Base-by-base conservation (phyloP, 2,329 filamentous ascomycete genomes). In the Moelleriella libera region DNA sequence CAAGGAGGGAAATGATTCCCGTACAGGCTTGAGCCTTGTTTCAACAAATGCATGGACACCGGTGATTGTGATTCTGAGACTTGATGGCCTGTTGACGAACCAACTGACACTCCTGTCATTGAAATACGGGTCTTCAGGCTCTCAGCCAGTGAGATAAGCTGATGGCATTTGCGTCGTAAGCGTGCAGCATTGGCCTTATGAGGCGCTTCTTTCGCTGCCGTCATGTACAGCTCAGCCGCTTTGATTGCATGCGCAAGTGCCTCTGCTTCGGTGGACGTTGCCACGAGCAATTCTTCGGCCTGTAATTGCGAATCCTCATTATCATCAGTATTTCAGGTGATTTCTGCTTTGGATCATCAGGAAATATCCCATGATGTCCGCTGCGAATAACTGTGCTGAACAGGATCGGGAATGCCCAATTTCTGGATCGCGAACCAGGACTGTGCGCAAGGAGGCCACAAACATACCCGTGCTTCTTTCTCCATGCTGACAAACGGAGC, bases 1-100 rank as follows among this genome's bases (percentile, higher is more conserved):
- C 92, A 98, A 0, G 85, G 88, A 9, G 85, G 88, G 54, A 95
- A 97, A 21, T 83, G 73, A 57, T 81, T 84, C 1, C 84, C 87
- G 59, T 95, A 87, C 21, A 98, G 72, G 48, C 80, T 83, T 5
- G 89, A 92, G 4, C 83, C 80, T 58, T 82, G 80, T 2, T 85
- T 69, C 7, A 97, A 64, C 45, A 96, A 80, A 7, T 50, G 48
- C 46, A 47, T 34, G 21, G 12, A n/a, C 9, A 5, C 30, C 10
- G 45, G 12, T 12, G 32, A 37, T 37, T 8, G 32, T 12, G 32
- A 37, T 37, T 37, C 8, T 12, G 8, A 8, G 12, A 37, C 32
- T 37, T 37, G 21, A 21, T 21, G 21, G 3, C 21, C 21, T 37
- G 32, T 21, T 40, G 39, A 2, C 30, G 44, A 29, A 31, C 8